Percentiles rank a stretch among this genome's conserved stretches.
These are phyloP conservation scores for Cutaneotrichosporon daszewskae DNA, from an alignment of 1,284 basidiomycete species.

Conservation along the genomic window DNA sequence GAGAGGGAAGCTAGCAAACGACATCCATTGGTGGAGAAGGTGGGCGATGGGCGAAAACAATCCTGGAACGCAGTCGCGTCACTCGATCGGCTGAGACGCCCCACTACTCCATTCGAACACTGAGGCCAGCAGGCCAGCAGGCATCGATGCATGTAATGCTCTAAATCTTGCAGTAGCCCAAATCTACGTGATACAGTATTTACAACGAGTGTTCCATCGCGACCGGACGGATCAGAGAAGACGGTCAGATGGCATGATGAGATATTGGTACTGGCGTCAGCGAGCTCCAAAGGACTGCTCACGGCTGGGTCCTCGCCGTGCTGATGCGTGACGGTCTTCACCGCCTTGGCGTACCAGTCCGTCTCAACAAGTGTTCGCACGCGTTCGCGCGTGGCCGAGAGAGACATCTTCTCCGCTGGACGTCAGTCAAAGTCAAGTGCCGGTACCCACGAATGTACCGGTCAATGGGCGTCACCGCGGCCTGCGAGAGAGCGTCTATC, in stretches of 20 bases:
- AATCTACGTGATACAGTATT: no score
- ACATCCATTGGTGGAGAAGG: conserved; percentile 29
- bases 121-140: no score
- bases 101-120: no score
- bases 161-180: no score
- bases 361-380: background rate
- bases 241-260: no score
- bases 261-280: no score
- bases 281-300: no score
- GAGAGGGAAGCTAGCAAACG: conserved; percentile 34
- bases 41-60: conserved; percentile 5
- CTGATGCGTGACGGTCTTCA: background rate
- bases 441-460: conserved; percentile 19
- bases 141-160: no score
- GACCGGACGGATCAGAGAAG: no score
- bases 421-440: background rate
- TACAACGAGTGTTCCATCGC: no score
- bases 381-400: conserved; percentile 16
- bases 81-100: no score
- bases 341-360: conserved; percentile 1
- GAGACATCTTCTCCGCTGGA: conserved; percentile 20
- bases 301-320: background rate
- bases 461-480: conserved; percentile 28
- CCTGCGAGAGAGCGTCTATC: conserved; percentile 21
- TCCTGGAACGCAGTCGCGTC: no score